These are phyloP conservation scores for Moesziomyces sp. DNA, from an alignment of 1,284 basidiomycete species.

Conservation along the genomic window DNA sequence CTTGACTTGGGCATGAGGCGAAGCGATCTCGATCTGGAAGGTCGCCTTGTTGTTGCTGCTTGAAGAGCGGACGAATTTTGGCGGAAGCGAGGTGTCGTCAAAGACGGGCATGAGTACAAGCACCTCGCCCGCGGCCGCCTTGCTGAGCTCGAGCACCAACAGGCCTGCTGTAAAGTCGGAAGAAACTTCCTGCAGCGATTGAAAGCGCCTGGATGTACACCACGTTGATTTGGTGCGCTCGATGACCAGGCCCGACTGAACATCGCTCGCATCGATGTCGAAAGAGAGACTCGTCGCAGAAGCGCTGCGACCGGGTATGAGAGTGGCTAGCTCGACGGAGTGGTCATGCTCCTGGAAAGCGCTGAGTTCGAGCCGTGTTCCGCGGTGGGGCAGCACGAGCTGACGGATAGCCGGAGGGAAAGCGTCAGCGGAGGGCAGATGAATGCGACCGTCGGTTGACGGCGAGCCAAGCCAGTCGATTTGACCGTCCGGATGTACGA, in stretches of 20 bases:
- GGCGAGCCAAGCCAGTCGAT: conserved; percentile 45
- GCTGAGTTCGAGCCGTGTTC: conserved; percentile 6
- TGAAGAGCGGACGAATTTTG: conserved; percentile 13
- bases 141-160: conserved; percentile 24
- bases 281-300: conserved; percentile 6
- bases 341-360: background rate
- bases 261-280: conserved; percentile 16
- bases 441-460: conserved; percentile 33
- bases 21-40: conserved; percentile 10
- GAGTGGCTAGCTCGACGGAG: conserved; percentile 3
- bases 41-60: conserved; percentile 2
- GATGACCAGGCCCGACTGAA: conserved; percentile 28
- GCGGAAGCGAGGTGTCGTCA: conserved; percentile 6
- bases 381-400: conserved; percentile 10
- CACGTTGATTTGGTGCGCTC: conserved; percentile 49
- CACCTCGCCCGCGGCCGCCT: conserved; percentile 10
- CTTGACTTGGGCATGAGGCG: conserved; percentile 1
- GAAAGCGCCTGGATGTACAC: conserved; percentile 42
- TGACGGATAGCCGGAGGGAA: conserved; percentile 10
- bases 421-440: conserved; percentile 3
- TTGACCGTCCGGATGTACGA: conserved; percentile 37
- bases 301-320: conserved; percentile 1
- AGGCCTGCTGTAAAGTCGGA: conserved; percentile 22
- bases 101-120: conserved; percentile 29
- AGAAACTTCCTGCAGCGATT: conserved; percentile 22